Base-by-base conservation (phyloP, 257 asterid genomes). In the Nicotiana tabacum region DNA sequence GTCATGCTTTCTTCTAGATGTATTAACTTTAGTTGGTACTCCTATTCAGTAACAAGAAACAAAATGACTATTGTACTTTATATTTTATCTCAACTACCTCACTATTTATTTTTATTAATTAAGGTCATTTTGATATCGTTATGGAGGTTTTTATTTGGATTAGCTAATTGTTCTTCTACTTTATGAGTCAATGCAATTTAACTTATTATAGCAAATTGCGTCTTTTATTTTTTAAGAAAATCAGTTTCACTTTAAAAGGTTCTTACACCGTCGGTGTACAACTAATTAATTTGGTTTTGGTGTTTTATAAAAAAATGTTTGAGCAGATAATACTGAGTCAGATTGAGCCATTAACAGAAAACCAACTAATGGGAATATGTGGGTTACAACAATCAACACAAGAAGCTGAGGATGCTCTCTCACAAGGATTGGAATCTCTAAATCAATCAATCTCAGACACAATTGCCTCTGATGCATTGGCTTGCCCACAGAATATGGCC, bases 401-500 rank as follows among this genome's bases (percentile, higher is more conserved):
- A 0, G 95, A 94, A 78, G 92, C 94, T 4, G 99, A 96, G 86
- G 98, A 90, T 66, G 97, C 90, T 5, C 90, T 96, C 2, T 85
- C 95, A 1, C 94, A 88, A 83, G 98, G 98, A 0, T 91, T 93
- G 0, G 97, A 94, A 0, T 83, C 94, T 32, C 90, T 91, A 6
- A 90, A 92, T 33, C 91, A 85, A 4, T 91, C 95, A 0, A 84
- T 96, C 43, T 84, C 93, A 0, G 94, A 94, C 30, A 90, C 93
- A 78, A 83, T 96, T 27, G 84, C 92, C 9, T 88, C 98, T 0
- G 98, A 94, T 83, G 90, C 95, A 1, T 94, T 95, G 18, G 86
- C 84, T 69, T 77, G 83, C 82, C 89, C 94, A 1, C 89, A 91
- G 0, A 90, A 91, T 77, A 89, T 92, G 93, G 90, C 87, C 72